Conservation (phyloP, 768 basidiomycete species). For the Suillus brevipes region DNA sequence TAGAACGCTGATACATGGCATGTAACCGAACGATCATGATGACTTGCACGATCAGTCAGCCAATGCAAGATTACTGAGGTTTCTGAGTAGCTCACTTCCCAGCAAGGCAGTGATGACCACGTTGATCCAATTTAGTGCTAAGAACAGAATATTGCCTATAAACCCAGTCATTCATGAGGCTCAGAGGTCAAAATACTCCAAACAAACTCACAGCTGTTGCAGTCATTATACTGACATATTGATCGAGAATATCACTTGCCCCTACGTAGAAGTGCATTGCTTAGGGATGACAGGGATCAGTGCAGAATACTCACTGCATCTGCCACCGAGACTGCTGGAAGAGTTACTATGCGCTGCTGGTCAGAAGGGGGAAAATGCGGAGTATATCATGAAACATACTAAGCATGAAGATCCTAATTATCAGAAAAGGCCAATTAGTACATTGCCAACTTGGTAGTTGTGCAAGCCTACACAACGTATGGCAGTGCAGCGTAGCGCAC, state of each 20-base stretch:
- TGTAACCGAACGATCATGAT: neutral
- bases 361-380: neutral
- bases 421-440: neutral
- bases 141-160: neutral
- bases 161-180: neutral
- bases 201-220: neutral
- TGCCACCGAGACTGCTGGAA: neutral
- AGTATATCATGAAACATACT: neutral
- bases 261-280: neutral
- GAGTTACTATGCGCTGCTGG: neutral
- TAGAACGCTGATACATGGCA: conserved; percentile 1
- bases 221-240: neutral
- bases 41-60: neutral
- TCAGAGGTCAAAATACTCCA: neutral
- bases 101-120: neutral
- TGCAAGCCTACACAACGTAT: neutral
- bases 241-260: neutral
- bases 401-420: neutral
- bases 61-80: neutral
- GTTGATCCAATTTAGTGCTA: neutral
- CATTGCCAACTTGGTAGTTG: neutral
- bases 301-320: neutral
- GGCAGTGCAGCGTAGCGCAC: neutral
- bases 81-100: neutral
- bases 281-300: neutral